Conservation (phyloP, 2,329 filamentous ascomycete genomes). For the Aspergillus candidus region DNA sequence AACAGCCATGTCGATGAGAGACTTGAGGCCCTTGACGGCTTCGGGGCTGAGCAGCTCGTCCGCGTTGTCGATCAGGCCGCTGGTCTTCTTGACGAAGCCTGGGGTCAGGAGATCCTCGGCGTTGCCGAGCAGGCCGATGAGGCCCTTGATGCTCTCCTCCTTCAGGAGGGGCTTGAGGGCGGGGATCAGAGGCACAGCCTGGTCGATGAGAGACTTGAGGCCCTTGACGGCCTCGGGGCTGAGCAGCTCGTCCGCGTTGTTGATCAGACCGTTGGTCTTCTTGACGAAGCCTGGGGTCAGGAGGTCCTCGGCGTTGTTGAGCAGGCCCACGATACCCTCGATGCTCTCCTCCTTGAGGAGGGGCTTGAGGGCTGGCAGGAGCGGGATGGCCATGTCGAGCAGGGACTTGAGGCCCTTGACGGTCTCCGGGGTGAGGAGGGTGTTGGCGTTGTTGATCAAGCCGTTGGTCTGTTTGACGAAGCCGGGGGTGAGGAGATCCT, state of each 20-base stretch:
- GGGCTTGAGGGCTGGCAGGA: neutral
- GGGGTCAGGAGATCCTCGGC: constrained; percentile 11
- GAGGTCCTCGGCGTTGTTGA: neutral
- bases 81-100: constrained; percentile 11
- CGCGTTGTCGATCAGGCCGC: constrained; percentile 12
- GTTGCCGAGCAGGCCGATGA: constrained; percentile 9
- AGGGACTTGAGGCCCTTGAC: too few species aligned
- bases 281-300: neutral
- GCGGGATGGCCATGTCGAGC: too few species aligned
- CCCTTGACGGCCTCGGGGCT: neutral
- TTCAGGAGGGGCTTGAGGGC: neutral
- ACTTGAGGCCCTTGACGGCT: constrained; percentile 9
- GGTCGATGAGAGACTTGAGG: neutral
- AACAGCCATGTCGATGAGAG: constrained; percentile 10
- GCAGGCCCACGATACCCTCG: neutral
- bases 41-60: constrained; percentile 10
- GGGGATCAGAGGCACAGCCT: neutral
- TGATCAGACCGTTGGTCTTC: neutral
- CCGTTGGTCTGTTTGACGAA: neutral
- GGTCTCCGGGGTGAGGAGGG: neutral
- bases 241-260: neutral
- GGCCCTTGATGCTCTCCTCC: neutral
- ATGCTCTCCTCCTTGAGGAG: constrained; percentile 10
- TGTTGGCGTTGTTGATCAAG: constrained; percentile 10
- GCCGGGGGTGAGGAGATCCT: neutral